Percentiles rank a stretch among this genome's conserved stretches.
phyloP scores from a whole-genome alignment of 2,329 filamentous ascomycete species.

The Madurella fahalii region DNA sequence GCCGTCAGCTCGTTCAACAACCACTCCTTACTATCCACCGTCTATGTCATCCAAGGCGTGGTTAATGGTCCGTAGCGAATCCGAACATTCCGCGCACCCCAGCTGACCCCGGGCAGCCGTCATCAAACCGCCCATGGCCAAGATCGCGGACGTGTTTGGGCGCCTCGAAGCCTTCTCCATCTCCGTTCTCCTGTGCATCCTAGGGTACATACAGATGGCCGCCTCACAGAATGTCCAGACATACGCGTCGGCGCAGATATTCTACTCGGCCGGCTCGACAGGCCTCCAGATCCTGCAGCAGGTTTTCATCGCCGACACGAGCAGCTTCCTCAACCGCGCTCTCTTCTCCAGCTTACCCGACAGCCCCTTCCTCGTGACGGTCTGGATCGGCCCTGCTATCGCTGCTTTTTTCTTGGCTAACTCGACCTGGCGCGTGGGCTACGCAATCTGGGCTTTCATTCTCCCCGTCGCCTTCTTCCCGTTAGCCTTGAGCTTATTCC shows the following conservation, averaged over 20 bases:
- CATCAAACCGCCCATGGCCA: slow-evolving; percentile 58
- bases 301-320: slow-evolving; percentile 62
- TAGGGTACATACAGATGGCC: slow-evolving; percentile 57
- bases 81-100: not conserved
- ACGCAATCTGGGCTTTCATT: slow-evolving; percentile 60
- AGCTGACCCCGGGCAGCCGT: slow-evolving; percentile 38
- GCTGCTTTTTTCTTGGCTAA: slow-evolving; percentile 43
- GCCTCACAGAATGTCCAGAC: slow-evolving; percentile 50
- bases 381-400: slow-evolving; percentile 56
- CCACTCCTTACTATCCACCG: slow-evolving; percentile 61
- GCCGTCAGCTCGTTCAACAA: slow-evolving; percentile 60
- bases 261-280: slow-evolving; percentile 53
- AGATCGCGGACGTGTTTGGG: slow-evolving; percentile 59
- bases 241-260: slow-evolving; percentile 53
- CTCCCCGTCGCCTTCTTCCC: slow-evolving; percentile 54
- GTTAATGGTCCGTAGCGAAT: slow-evolving; percentile 49
- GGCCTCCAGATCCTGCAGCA: slow-evolving; percentile 59
- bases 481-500: slow-evolving; percentile 47
- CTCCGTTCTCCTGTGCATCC: slow-evolving; percentile 49
- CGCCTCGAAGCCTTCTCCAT: slow-evolving; percentile 56
- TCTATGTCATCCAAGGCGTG: slow-evolving; percentile 60
- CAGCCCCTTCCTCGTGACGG: slow-evolving; percentile 56
- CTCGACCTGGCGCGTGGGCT: slow-evolving; percentile 58
- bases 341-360: slow-evolving; percentile 56
- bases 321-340: slow-evolving; percentile 55